Percentiles rank a stretch among this genome's conserved stretches.
These are phyloP conservation scores for Athelia sp. DNA, from an alignment of 1,284 basidiomycete species.

Conservation along the genomic window DNA sequence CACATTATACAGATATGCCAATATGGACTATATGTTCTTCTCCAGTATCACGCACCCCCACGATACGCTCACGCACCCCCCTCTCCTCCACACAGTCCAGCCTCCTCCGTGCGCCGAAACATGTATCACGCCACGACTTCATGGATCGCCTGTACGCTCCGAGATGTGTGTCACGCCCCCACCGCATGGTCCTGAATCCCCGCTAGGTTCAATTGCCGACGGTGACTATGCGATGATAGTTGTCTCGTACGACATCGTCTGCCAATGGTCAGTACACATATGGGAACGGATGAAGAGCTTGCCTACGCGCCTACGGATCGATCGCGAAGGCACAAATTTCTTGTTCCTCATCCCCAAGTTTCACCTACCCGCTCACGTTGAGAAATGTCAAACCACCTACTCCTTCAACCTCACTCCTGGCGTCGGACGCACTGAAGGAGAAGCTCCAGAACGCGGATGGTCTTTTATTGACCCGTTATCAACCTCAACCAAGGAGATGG, in stretches of 20 bases:
- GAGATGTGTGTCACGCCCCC: too few relatives aligned
- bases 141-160: too few relatives aligned
- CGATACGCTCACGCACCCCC: background rate
- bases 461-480: constrained; percentile 2
- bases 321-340: background rate
- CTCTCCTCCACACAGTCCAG: too few relatives aligned
- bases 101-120: too few relatives aligned
- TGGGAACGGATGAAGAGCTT: background rate
- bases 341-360: constrained; percentile 7
- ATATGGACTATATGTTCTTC: constrained; percentile 2
- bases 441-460: constrained; percentile 9
- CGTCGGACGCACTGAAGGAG: constrained; percentile 8
- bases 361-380: constrained; percentile 7
- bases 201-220: too few relatives aligned
- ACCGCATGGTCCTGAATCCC: too few relatives aligned
- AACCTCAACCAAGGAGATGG: constrained; percentile 5
- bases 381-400: constrained; percentile 5
- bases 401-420: constrained; percentile 7
- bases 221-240: background rate
- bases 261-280: constrained; percentile 7
- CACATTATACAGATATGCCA: background rate
- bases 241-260: constrained; percentile 10
- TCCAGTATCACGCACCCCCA: background rate
- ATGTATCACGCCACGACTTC: too few relatives aligned
- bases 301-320: background rate